These are phyloP conservation scores for Trichoderma sp. DNA, from an alignment of 2,329 filamentous ascomycete genomes.

Conservation along the genomic window DNA sequence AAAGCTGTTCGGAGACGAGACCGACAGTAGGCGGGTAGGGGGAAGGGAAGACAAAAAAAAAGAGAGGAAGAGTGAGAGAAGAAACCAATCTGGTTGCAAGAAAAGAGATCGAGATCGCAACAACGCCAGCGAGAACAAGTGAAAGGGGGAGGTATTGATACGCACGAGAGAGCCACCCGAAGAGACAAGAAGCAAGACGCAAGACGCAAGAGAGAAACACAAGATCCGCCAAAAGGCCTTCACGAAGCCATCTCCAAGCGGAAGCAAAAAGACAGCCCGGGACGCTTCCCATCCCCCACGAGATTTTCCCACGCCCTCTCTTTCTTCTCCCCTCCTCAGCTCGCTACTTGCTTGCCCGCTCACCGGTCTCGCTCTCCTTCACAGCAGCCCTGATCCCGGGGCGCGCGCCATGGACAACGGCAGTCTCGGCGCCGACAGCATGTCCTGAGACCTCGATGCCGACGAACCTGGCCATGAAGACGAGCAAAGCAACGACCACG, in stretches of 20 bases:
- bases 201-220: background rate
- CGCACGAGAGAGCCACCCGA: background rate
- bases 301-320: constrained; percentile 27
- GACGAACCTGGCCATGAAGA: constrained; percentile 7
- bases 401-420: constrained; percentile 18
- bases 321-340: constrained; percentile 19
- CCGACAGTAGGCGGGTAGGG: background rate
- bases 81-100: background rate
- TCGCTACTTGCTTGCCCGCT: constrained; percentile 20
- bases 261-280: background rate
- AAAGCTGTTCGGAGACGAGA: constrained; percentile 2
- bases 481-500: background rate
- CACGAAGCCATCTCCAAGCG: background rate
- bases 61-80: background rate
- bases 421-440: constrained; percentile 14
- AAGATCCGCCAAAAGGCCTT: background rate
- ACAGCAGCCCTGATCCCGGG: constrained; percentile 8
- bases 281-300: background rate
- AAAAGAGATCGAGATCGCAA: background rate
- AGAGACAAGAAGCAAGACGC: background rate
- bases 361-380: constrained; percentile 10
- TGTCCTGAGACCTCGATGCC: constrained; percentile 10
- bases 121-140: background rate
- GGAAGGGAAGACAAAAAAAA: background rate
- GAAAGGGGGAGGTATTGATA: background rate